These are phyloP conservation scores for Penicillium sp. DNA, from an alignment of 2,329 filamentous ascomycete genomes.

Conservation along the genomic window DNA sequence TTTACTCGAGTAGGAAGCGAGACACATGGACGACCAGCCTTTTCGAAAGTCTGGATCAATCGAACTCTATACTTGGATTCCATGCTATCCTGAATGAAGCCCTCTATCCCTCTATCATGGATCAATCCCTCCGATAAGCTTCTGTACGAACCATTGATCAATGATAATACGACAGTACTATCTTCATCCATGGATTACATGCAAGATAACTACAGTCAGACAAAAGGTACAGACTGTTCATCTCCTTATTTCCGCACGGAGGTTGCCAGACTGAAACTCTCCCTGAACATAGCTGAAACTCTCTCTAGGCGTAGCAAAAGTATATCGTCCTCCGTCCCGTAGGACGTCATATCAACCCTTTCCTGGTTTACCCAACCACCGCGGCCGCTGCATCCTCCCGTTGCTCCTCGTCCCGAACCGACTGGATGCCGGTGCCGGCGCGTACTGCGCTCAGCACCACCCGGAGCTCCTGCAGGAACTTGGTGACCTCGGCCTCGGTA, in stretches of 20 bases:
- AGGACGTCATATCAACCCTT: neutral
- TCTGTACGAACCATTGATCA: neutral
- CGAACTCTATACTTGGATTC: neutral
- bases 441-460: constrained; percentile 54
- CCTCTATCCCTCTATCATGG: neutral
- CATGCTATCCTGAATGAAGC: neutral
- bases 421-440: constrained; percentile 37
- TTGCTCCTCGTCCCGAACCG: constrained; percentile 42
- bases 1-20: neutral
- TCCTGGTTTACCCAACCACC: constrained; percentile 21
- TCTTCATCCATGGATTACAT: neutral
- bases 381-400: constrained; percentile 50
- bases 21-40: neutral
- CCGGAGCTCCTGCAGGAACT: constrained; percentile 71
- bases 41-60: neutral
- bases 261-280: neutral
- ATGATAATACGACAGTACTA: neutral
- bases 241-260: neutral
- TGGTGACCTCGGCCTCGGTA: constrained; percentile 80
- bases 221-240: neutral
- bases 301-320: no score
- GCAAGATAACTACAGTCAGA: neutral
- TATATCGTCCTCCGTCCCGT: neutral
- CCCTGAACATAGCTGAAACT: neutral
- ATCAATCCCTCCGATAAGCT: neutral